Evolutionary conservation across 2,329 filamentous ascomycete species (phyloP), one percentile per base, ranked within the genome.

Genomic region (Hymenoscyphus fructigenus): DNA sequence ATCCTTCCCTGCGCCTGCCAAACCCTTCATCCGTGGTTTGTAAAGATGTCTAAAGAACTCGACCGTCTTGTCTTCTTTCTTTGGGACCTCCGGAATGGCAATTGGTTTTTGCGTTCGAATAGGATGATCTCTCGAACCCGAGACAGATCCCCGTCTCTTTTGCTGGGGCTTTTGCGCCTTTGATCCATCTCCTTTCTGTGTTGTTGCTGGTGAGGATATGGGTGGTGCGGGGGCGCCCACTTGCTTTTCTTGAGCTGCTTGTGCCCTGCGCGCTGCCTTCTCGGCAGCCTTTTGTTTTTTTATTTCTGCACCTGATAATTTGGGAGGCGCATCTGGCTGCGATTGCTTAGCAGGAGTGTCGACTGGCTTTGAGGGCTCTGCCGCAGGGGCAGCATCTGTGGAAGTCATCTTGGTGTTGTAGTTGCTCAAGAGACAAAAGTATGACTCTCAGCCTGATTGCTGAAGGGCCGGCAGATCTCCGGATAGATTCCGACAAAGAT

Each of bases 241-340:
- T 70, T 79, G 75, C 67, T 77, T 75, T 63, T 83, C 81, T 34
- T 81, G 81, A 75, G 89, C 92, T 73, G 84, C 86, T 74, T 88
- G 88, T 59, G 91, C 92, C 80, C 94, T 85, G 67, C 92, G 85
- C 57, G 93, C 93, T 61, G 91, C 90, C 80, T 97, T 98, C 76
- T 97, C 94, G 36, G 92, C 93, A 77, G 97, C 94, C 67, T 90
- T 90, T 76, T 87, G 88, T 73, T 93, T 94, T 80, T 98, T 98
- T 74, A 96, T 76, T 60, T 71, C 70, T 41, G 69, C 65, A 1
- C 85, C 84, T 1, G 90, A 87, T 36, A 91, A 80, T 76, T 91
- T 91, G 72, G 78, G 73, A 9, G 60, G 47, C 6, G 55, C 28
- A 53, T 53, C 47, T 6, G 47, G 47, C 26, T 53, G 47, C 47